Evolutionary conservation across 768 basidiomycete genomes (phyloP).

Genomic region (Lyophyllum shimeji): DNA sequence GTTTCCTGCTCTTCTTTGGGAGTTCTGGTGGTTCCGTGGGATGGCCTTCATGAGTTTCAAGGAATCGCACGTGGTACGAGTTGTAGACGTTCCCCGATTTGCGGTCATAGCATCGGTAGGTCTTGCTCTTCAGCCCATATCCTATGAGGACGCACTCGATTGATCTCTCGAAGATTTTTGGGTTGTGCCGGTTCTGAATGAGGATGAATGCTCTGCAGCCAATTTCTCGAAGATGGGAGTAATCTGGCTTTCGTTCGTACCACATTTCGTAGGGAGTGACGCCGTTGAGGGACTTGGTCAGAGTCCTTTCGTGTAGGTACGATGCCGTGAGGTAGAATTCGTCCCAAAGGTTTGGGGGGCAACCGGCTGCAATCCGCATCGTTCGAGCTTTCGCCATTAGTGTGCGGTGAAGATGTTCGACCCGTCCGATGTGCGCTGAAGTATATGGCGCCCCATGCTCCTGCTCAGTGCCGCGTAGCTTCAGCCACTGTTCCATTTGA

Average conservation of each 20-base stretch:
- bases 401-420: slow-evolving; percentile 31
- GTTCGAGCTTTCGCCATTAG: slow-evolving; percentile 25
- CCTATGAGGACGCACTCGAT: slow-evolving; percentile 38
- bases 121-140: slow-evolving; percentile 30
- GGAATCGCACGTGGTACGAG: slow-evolving; percentile 23
- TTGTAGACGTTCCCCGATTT: slow-evolving; percentile 11
- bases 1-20: too few relatives aligned
- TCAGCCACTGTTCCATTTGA: slow-evolving; percentile 14
- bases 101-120: slow-evolving; percentile 30
- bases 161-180: slow-evolving; percentile 20
- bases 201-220: slow-evolving; percentile 33
- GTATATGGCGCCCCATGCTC: slow-evolving; percentile 26
- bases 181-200: slow-evolving; percentile 28
- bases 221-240: slow-evolving; percentile 28
- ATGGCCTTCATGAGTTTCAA: slow-evolving; percentile 19
- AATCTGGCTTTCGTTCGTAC: slow-evolving; percentile 19
- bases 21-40: too few relatives aligned
- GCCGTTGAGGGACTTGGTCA: neutral
- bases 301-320: slow-evolving; percentile 6
- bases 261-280: slow-evolving; percentile 21
- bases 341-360: slow-evolving; percentile 26
- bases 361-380: slow-evolving; percentile 20
- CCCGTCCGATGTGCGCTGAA: slow-evolving; percentile 33
- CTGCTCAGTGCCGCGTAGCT: slow-evolving; percentile 7
- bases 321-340: slow-evolving; percentile 26